These are phyloP conservation scores for Pyropia yezoensis DNA, from an alignment of 23 red algal species.

Conservation along the genomic window DNA sequence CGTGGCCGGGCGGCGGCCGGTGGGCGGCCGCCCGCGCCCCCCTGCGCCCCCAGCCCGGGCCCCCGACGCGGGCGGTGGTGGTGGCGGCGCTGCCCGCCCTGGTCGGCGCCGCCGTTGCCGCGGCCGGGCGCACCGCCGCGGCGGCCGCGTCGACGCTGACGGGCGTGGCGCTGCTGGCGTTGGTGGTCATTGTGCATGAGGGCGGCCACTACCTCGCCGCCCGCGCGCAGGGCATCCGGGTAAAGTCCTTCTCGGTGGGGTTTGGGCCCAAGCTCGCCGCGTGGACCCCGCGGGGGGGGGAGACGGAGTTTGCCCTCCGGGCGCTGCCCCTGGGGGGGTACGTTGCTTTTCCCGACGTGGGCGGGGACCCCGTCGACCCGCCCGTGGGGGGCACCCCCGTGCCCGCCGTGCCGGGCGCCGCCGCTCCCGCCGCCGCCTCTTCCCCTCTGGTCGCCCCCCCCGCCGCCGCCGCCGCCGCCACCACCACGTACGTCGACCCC, in stretches of 20 bases:
- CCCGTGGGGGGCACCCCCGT: too few species aligned
- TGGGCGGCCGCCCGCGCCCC: too few species aligned
- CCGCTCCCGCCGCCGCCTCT: too few species aligned
- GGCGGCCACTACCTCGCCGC: constrained; percentile 88
- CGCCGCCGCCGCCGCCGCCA: constrained; percentile 22
- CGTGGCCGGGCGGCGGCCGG: too few species aligned
- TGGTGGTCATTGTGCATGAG: constrained; percentile 84
- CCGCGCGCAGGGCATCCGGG: constrained; percentile 67
- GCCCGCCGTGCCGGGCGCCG: too few species aligned
- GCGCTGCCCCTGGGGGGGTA: constrained; percentile 82
- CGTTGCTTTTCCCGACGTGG: constrained; percentile 77
- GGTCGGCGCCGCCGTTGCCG: background rate
- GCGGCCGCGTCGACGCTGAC: constrained; percentile 31
- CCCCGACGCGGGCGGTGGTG: too few species aligned
- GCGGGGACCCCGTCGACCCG: too few species aligned
- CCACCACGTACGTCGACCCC: constrained; percentile 16
- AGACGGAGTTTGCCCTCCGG: constrained; percentile 82
- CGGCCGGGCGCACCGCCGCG: constrained; percentile 5
- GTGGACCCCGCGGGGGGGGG: constrained; percentile 26
- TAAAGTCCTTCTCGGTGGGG: constrained; percentile 89
- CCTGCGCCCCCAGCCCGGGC: too few species aligned
- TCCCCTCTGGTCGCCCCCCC: constrained; percentile 1
- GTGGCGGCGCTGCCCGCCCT: too few species aligned
- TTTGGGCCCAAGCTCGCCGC: constrained; percentile 69
- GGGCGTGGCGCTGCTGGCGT: constrained; percentile 54